These are phyloP conservation scores for Margaritispora aquatica DNA, from an alignment of 495 filamentous ascomycete genomes.

Conservation along the genomic window DNA sequence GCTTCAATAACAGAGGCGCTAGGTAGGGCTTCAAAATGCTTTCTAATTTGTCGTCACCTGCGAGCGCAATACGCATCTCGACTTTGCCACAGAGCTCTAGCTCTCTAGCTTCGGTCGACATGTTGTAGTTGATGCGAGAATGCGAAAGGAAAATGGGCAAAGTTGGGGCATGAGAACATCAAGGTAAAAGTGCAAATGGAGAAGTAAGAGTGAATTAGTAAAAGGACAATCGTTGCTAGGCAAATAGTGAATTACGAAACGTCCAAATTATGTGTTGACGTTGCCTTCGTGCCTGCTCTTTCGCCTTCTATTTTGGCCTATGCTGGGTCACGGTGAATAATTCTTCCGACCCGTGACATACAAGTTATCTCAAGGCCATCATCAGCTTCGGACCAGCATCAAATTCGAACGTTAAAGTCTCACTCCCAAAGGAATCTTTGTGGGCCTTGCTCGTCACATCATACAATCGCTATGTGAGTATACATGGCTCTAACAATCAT, in stretches of 20 bases:
- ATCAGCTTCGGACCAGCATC: background rate
- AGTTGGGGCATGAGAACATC: background rate
- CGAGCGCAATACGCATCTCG: slow-evolving; percentile 81
- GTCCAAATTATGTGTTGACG: background rate
- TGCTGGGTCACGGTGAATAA: background rate
- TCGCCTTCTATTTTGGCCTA: background rate
- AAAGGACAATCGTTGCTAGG: background rate
- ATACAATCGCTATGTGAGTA: too few species aligned
- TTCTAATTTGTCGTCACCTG: slow-evolving; percentile 72
- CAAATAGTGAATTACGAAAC: background rate
- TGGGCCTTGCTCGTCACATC: too few species aligned
- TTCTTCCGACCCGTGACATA: background rate
- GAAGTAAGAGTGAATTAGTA: background rate
- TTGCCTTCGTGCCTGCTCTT: background rate
- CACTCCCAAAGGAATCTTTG: too few species aligned
- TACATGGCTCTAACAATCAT: too few species aligned
- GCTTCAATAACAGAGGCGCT: slow-evolving; percentile 76
- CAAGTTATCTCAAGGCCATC: background rate
- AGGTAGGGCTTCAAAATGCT: slow-evolving; percentile 70
- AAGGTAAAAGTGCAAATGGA: background rate
- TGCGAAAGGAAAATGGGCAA: background rate
- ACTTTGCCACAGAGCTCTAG: slow-evolving; percentile 83
- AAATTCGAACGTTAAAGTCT: background rate
- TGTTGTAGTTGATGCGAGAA: background rate
- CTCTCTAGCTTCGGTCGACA: slow-evolving; percentile 57